A percentile compares a stretch with the other conserved stretches of the same genome.
Conservation (phyloP, 129 eudicot species). For the Arctium lappa region DNA sequence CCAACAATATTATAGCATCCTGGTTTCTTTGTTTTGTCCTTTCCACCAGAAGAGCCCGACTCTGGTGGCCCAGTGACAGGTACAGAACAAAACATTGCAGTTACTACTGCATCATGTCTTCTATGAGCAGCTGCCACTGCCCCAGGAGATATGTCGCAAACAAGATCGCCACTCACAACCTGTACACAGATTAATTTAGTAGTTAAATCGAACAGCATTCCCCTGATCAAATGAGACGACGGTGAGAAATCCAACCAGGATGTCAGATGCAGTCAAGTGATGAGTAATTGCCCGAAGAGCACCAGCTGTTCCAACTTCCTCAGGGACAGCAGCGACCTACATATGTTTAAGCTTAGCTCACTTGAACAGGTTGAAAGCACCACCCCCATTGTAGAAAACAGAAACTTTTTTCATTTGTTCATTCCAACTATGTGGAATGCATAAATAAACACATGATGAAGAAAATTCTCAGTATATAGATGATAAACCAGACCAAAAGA, state of each 20-base stretch:
- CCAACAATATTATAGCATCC: slow-evolving; percentile 67
- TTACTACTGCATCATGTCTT: slow-evolving; percentile 92
- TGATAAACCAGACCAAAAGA: background rate
- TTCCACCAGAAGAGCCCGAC: slow-evolving; percentile 71
- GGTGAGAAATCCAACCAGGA: slow-evolving; percentile 56
- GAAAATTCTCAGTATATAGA: background rate
- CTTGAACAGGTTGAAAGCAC: background rate
- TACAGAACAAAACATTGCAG: slow-evolving; percentile 81
- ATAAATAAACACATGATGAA: background rate
- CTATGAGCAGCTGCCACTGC: slow-evolving; percentile 97
- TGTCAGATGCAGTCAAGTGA: slow-evolving; percentile 79
- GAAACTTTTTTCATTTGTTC: background rate
- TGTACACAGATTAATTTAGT: slow-evolving; percentile 23
- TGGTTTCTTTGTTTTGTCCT: slow-evolving; percentile 87
- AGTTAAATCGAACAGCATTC: background rate
- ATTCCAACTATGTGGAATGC: background rate
- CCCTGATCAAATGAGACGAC: background rate
- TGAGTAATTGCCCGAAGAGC: slow-evolving; percentile 83
- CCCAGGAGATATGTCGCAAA: slow-evolving; percentile 90
- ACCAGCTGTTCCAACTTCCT: slow-evolving; percentile 95
- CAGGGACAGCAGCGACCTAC: slow-evolving; percentile 94
- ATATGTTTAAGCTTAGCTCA: slow-evolving; percentile 8
- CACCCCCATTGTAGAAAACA: background rate
- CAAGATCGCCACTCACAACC: slow-evolving; percentile 97
- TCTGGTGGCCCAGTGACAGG: slow-evolving; percentile 89